Evolutionary conservation across 2,329 filamentous ascomycete species (phyloP), one percentile per base, ranked within the genome.

Genomic region (Ceratocystis lukuohia): DNA sequence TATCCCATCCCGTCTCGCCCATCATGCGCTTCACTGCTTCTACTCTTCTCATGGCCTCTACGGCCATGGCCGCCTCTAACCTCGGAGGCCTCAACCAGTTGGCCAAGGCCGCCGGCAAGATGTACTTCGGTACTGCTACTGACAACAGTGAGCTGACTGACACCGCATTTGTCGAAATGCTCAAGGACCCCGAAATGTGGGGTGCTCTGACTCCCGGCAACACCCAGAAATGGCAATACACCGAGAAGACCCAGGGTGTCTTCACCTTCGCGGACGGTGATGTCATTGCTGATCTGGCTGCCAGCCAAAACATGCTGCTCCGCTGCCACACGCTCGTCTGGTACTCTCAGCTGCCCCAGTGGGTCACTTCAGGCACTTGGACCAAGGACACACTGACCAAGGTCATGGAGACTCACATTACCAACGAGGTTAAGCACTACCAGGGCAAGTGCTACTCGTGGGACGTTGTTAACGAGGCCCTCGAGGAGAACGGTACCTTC

Each of bases 381-480:
- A 86, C 82, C 15, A 80, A 80, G 67, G 76, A 75, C 2, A 82
- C 84, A 50, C 78, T 90, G 2, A 79, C 79, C 15, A 74, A 75
- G 3, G 79, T 82, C 22, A 75, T 76, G 46, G 69, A 72, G 72
- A 80, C 80, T 64, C 85, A 88, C 73, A 82, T 88, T 69, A 79
- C 80, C 68, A 78, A 81, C 69, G 82, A 81, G 62, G 80, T 82
- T 5, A 76, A 74, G 15, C 79, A 86, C 73, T 86, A 81, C 76
- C 80, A 80, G 72, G 80, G 82, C 66, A 77, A 82, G 70, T 85
- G 84, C 73, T 82, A 83, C 72, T 78, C 80, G 37, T 88, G 84
- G 84, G 84, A 88, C 66, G 84, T 88, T 0, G 79, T 86, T 28
- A 88, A 88, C 72, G 84, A 88, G 75, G 81, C 80, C 3, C 77